These are phyloP conservation scores for Colletotrichum zoysiae DNA, from an alignment of 2,329 filamentous ascomycete genomes.

Conservation along the genomic window DNA sequence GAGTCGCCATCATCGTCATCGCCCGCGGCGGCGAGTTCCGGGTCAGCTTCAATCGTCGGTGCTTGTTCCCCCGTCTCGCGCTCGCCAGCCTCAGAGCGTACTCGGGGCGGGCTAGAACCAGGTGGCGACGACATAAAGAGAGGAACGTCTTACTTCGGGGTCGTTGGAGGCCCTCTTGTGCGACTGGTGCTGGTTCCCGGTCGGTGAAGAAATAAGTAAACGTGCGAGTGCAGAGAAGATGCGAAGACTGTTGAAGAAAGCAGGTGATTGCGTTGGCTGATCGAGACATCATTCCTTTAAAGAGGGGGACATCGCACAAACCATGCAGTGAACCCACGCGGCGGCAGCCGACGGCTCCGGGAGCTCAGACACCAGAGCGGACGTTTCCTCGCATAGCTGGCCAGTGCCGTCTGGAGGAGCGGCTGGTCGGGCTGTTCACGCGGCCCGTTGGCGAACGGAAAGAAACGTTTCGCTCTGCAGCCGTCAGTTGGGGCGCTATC, in stretches of 20 bases:
- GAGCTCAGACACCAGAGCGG: background rate
- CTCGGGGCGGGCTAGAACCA: background rate
- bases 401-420: background rate
- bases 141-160: background rate
- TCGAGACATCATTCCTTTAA: conserved; percentile 21
- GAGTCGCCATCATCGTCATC: conserved; percentile 45
- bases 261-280: background rate
- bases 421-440: background rate
- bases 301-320: conserved; percentile 3
- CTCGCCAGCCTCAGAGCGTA: background rate
- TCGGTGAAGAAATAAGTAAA: background rate
- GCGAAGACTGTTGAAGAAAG: background rate
- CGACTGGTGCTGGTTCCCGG: background rate
- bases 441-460: background rate
- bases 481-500: conserved; percentile 32
- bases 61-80: background rate
- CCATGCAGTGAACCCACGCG: conserved; percentile 24
- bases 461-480: conserved; percentile 25
- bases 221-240: conserved; percentile 16
- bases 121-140: background rate
- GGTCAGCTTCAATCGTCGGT: conserved; percentile 13
- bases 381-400: background rate
- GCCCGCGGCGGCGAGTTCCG: background rate
- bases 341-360: conserved; percentile 8
- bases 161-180: conserved; percentile 5